Evolutionary conservation across 768 basidiomycete species (phyloP).

Genomic region (Termitomyces sp.): DNA sequence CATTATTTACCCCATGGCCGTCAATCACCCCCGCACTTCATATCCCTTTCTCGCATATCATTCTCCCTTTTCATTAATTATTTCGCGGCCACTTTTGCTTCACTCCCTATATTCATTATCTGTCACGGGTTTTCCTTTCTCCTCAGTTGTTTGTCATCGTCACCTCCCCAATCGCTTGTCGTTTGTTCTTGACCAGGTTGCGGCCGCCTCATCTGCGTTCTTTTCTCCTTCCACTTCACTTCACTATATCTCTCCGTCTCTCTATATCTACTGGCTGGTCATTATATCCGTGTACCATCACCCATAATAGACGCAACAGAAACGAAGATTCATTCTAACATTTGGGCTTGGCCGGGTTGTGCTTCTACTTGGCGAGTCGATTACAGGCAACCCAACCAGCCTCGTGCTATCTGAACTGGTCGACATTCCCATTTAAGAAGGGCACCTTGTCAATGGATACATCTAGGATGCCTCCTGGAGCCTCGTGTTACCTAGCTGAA

Average conservation of each 20-base stretch:
- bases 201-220: neutral
- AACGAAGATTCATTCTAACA: slow-evolving; percentile 6
- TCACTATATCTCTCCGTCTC: slow-evolving; percentile 8
- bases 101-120: slow-evolving; percentile 5
- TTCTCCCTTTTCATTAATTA: slow-evolving; percentile 7
- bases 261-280: slow-evolving; percentile 15
- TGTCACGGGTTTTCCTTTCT: slow-evolving; percentile 1
- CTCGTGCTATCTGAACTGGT: neutral
- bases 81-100: neutral
- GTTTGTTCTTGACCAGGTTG: slow-evolving; percentile 9
- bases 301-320: slow-evolving; percentile 14
- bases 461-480: neutral
- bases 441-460: neutral
- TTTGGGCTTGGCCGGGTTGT: neutral
- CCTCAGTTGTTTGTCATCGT: slow-evolving; percentile 6
- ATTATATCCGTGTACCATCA: slow-evolving; percentile 17
- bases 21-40: slow-evolving; percentile 2
- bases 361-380: neutral
- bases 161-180: slow-evolving; percentile 3
- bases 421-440: neutral
- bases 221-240: neutral
- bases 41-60: slow-evolving; percentile 1
- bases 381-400: neutral
- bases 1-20: slow-evolving; percentile 3
- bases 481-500: neutral